phyloP scores from a whole-genome alignment of 805 yeast species.

The Candida peoriensis region DNA sequence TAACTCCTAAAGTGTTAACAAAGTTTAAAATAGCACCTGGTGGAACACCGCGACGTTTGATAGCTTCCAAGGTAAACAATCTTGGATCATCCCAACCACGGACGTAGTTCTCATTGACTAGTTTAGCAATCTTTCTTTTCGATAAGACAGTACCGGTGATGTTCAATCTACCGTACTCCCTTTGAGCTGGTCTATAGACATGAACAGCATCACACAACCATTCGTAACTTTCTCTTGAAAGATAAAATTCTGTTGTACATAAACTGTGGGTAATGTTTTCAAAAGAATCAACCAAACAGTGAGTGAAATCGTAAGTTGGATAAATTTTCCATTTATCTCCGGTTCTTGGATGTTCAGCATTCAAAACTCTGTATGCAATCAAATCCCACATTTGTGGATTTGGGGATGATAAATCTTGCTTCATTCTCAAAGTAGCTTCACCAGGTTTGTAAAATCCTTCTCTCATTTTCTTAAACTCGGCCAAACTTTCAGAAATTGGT shows the following conservation, averaged over 20 bases:
- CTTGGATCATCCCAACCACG: conserved; percentile 99
- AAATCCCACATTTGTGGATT: conserved; percentile 99
- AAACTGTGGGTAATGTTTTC: conserved; percentile 95
- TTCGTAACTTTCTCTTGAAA: conserved; percentile 93
- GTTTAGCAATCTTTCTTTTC: conserved; percentile 91
- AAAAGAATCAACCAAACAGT: conserved; percentile 96
- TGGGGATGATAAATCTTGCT: conserved; percentile 84
- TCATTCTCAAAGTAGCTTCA: conserved; percentile 94
- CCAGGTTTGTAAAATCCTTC: conserved; percentile 87
- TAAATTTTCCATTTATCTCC: conserved; percentile 97
- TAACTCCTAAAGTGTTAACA: conserved; percentile 93
- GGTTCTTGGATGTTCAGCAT: conserved; percentile 93
- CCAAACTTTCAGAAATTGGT: conserved; percentile 67
- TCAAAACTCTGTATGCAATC: conserved; percentile 91
- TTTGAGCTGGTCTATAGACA: conserved; percentile 96
- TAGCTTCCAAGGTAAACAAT: conserved; percentile 87
- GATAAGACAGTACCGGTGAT: conserved; percentile 92
- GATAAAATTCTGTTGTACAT: conserved; percentile 92
- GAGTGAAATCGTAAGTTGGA: conserved; percentile 98
- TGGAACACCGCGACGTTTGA: conserved; percentile 96
- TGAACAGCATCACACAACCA: conserved; percentile 96
- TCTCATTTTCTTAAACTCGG: conserved; percentile 84
- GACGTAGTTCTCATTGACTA: conserved; percentile 76
- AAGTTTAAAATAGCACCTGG: conserved; percentile 95
- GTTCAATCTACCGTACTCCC: conserved; percentile 96